Conservation (phyloP, 768 basidiomycete genomes). For the Heimioporus sp. region DNA sequence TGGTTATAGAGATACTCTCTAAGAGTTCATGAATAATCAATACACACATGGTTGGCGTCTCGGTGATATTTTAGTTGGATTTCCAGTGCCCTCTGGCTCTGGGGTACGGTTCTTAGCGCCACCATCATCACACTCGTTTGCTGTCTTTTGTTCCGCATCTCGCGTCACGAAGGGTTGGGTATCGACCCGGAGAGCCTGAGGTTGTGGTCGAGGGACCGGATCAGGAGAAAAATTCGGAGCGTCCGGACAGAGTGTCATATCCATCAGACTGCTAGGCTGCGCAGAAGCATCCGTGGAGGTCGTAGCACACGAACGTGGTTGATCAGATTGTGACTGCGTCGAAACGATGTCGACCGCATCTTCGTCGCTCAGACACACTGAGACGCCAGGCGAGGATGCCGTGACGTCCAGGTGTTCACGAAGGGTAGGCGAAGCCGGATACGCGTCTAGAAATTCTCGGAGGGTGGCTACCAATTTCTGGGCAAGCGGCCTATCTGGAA, state of each 20-base stretch:
- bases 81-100: too few species aligned
- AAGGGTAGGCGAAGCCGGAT: background rate
- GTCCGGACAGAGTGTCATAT: background rate
- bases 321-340: background rate
- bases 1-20: slow-evolving; percentile 5
- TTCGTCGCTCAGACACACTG: background rate
- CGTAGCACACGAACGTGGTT: background rate
- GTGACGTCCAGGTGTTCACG: background rate
- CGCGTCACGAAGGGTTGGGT: background rate
- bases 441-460: background rate
- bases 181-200: background rate
- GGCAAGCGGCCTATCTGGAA: background rate
- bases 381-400: background rate
- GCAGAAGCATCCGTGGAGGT: background rate
- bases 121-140: too few species aligned
- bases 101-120: too few species aligned
- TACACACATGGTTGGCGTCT: too few species aligned
- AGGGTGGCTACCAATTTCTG: background rate
- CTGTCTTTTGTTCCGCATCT: too few species aligned
- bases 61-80: too few species aligned
- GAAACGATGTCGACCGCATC: background rate
- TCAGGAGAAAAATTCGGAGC: background rate
- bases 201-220: background rate
- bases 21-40: background rate
- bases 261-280: background rate